Base-by-base conservation (phyloP, 176 grass and related monocot genomes). In the Ampelocalamus luodianensis region DNA sequence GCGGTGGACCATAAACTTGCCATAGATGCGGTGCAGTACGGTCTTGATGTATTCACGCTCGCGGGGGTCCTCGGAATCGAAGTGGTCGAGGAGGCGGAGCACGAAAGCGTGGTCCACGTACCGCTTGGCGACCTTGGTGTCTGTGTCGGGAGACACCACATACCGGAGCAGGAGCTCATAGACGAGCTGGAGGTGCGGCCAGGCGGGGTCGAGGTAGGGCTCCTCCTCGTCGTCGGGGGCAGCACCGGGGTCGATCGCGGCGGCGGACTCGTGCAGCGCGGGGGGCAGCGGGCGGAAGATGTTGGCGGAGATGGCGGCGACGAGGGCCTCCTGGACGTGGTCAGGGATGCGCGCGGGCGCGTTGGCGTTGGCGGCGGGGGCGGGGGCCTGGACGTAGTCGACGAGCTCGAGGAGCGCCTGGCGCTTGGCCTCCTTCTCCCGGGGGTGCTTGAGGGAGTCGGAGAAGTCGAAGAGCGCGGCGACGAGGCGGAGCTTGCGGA, bases 1-100 rank as follows among this genome's bases (percentile, higher is more conserved):
- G 22, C 94, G 94, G 82, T 97, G 94, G 1, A 97, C 94, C 94
- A 97, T 97, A 85, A 97, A 97, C 65, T 97, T 97, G 49, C 94
- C 94, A 23, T 97, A 97, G 63, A 97, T 94, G 62, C 94, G 91
- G 85, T 97, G 94, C 16, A 97, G 89, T 48, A 97, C 90, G 0
- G 94, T 97, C 77, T 97, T 97, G 58, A 97, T 77, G 71, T 97
- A 97, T 72, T 97, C 94, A 0, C 94, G 91, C 89, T 97, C 94
- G 8, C 94, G 89, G 5, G 94, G 94, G 60, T 97, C 94, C 89
- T 97, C 94, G 0, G 94, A 92, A 26, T 97, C 91, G 5, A 94
- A 97, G 34, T 92, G 87, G 78, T 97, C 94, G 22, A 97, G 87
- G 64, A 97, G 83, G 55, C 87, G 89, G 53, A 94, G 91, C 11